Base-by-base conservation (phyloP, 441 rosid genomes). In the Sinapis alba region DNA sequence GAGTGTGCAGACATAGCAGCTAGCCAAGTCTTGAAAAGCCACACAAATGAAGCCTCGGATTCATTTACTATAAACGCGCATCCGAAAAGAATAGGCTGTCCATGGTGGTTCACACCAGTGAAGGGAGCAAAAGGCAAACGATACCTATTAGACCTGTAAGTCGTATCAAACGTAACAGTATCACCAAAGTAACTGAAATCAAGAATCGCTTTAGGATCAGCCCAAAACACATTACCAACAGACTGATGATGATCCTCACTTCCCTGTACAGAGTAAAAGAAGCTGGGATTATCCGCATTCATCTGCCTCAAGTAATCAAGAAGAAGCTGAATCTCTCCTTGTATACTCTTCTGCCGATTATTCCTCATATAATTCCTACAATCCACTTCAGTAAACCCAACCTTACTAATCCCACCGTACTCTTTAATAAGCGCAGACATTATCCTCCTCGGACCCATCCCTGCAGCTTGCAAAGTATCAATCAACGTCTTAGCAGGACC, bases 71-170 rank as follows among this genome's bases (percentile, higher is more conserved):
- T 77, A 78, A 95, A 86, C 45, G 97, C 99, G 73, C 98, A 95
- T 23, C 99, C 98, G 30, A 95, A 95, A 58, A 95, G 75, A 69
- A 93, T 81, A 28, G 96, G 91, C 62, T 93, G 99, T 23, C 97
- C 98, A 65, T 95, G 99, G 81, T 95, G 98, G 79, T 95, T 95
- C 45, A 93, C 87, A 9, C 98, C 99, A 34, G 94, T 93, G 85
- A 95, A 95, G 10, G 98, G 90, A 16, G 96, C 98, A 71, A 91
- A 91, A 28, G 98, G 99, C 72, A 95, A 81, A 21, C 93, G 88
- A 68, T 89, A 95, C 77, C 93, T 78, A 77, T 90, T 89, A 53
- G 94, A 87, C 79, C 96, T 83, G 79, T 90, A 95, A 72, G 92
- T 87, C 1, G 99, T 93, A 74, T 93, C 98, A 73, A 95, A 84